Evolutionary conservation across 768 basidiomycete species (phyloP), one percentile per base, ranked within the genome.

Genomic region (Mycena galopus): DNA sequence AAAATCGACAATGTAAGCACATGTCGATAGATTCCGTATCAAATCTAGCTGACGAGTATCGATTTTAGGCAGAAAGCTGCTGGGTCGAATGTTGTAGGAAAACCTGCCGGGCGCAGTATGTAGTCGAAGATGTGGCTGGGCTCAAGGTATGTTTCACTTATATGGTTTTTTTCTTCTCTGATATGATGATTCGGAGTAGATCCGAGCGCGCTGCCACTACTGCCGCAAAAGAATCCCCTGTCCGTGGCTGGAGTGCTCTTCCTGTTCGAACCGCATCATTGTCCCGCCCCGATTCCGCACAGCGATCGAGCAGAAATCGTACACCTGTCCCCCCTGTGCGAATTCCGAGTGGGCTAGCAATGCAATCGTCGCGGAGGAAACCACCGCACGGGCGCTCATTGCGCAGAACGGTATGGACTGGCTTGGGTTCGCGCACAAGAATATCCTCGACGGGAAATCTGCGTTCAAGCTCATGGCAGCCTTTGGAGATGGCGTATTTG

Each of bases 391-490:
- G 11, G 57, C 53, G 3, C 71, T 80, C 16, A 70, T 62, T 59
- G 37, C 42, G 2, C 67, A 79, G 58, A 80, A 80, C 59, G 76
- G 77, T n/a, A 63, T 75, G 32, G 68, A 11, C 4, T 80, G 78
- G 79, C 74, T 80, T 19, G 79, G 78, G 14, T 73, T 78, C 39
- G 21, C 72, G 9, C 5, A 58, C 51, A 39, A n/a, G 9, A 69
- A 71, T 25, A 33, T 77, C 3, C 75, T 80, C 29, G 58, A 60
- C 42, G 77, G 77, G 27, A 76, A 77, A 33, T 78, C 79, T 17
- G 77, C 78, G 2, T 80, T 80, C 77, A 80, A 80, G 74, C 68
- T 80, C 27, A 75, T 78, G 68, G 71, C 76, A 59, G 73, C 74
- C 33, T 66, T 76, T 56, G 78, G 78, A 3, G 66, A 37, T 14